phyloP scores from a whole-genome alignment of 2,329 filamentous ascomycete species.

The Cercospora nicotianae region DNA sequence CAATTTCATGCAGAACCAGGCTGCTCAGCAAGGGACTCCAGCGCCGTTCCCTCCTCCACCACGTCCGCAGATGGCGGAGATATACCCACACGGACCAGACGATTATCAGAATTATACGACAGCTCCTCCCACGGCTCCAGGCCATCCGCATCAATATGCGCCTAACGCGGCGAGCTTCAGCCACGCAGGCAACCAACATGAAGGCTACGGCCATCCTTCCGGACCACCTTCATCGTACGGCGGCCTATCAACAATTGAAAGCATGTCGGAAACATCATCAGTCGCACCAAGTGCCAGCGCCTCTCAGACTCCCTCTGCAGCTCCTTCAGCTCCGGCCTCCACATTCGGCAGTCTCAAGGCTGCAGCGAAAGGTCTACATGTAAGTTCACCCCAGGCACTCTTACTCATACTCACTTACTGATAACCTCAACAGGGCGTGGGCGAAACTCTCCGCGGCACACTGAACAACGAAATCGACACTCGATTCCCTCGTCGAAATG shows the following conservation, averaged over 20 bases:
- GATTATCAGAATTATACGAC: conserved; percentile 11
- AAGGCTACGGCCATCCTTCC: neutral
- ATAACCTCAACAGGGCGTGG: conserved; percentile 33
- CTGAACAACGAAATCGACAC: conserved; percentile 37
- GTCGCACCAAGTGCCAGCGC: conserved; percentile 9
- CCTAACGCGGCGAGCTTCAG: neutral
- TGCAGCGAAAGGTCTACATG: conserved; percentile 37
- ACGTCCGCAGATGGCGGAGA: neutral
- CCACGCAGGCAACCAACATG: neutral
- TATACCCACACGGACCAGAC: conserved; percentile 12
- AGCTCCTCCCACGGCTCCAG: neutral
- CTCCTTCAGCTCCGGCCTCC: conserved; percentile 3
- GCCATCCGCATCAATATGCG: neutral
- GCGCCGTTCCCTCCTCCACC: conserved; percentile 14
- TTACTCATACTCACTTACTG: neutral
- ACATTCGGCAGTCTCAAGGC: conserved; percentile 32
- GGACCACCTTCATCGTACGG: conserved; percentile 13
- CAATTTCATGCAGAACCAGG: neutral
- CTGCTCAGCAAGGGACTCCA: conserved; percentile 8
- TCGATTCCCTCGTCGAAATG: conserved; percentile 31
- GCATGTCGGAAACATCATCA: conserved; percentile 14
- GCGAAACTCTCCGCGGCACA: conserved; percentile 37
- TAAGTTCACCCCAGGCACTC: conserved; percentile 20
- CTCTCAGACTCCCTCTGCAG: conserved; percentile 5
- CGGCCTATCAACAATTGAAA: conserved; percentile 11